phyloP scores from a whole-genome alignment of 306 rosid genomes.

The Ceratonia siliqua region DNA sequence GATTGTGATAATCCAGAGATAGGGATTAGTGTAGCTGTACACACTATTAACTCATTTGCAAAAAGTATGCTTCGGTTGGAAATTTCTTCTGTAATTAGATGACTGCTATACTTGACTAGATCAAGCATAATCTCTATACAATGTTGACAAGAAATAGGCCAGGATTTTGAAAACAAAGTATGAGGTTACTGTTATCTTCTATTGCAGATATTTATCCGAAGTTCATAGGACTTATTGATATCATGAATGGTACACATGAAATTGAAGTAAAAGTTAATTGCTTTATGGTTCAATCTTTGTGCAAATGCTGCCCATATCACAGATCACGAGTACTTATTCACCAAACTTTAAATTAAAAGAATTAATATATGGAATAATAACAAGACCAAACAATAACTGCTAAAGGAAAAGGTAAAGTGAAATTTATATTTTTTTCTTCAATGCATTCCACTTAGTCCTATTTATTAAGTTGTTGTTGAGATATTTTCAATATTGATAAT shows the following conservation, averaged over 20 bases:
- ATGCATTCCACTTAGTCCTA: neutral
- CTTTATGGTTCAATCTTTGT: neutral
- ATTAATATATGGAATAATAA: neutral
- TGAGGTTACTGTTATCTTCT: neutral
- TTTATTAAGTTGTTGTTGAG: neutral
- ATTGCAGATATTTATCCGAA: neutral
- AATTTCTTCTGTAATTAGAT: neutral
- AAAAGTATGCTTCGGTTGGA: neutral
- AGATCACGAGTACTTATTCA: neutral
- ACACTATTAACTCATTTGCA: neutral
- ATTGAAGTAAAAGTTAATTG: neutral
- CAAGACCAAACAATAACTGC: neutral
- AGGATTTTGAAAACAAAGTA: no score
- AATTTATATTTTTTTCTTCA: neutral
- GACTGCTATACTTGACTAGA: neutral
- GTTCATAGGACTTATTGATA: neutral
- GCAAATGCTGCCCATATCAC: neutral
- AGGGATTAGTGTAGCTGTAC: neutral
- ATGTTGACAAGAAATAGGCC: neutral
- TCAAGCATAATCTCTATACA: neutral
- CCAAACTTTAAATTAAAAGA: neutral
- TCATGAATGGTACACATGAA: neutral
- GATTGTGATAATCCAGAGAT: neutral
- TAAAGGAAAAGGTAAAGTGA: neutral
- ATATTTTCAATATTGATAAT: slow-evolving; percentile 8